These are phyloP conservation scores for Kwoniella botswanensis DNA, from an alignment of 768 basidiomycete genomes.

Conservation along the genomic window DNA sequence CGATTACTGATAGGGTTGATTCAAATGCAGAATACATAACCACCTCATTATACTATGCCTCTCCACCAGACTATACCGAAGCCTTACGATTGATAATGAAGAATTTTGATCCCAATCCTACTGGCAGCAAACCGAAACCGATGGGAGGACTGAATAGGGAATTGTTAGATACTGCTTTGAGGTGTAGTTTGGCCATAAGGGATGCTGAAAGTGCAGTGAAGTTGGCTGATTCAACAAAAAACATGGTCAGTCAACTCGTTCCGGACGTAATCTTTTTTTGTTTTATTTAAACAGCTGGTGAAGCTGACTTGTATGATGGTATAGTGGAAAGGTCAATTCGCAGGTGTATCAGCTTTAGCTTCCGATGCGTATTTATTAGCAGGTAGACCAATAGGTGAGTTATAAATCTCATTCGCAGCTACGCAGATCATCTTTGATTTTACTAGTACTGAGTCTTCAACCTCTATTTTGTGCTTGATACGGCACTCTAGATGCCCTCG, in stretches of 20 bases:
- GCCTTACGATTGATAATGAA: conserved; percentile 30
- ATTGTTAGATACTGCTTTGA: conserved; percentile 40
- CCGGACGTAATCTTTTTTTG: too few relatives aligned
- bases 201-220: conserved; percentile 26
- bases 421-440: not conserved
- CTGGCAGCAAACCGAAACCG: conserved; percentile 7
- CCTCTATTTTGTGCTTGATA: not conserved
- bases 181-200: conserved; percentile 19
- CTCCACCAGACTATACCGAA: conserved; percentile 27
- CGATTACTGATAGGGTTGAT: too few relatives aligned
- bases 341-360: conserved; percentile 32
- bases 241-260: conserved; percentile 21
- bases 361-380: conserved; percentile 34
- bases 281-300: too few relatives aligned
- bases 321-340: conserved; percentile 39
- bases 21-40: conserved; percentile 32
- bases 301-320: conserved; percentile 3
- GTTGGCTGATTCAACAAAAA: conserved; percentile 26
- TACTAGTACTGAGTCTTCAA: not conserved
- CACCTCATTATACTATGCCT: conserved; percentile 34
- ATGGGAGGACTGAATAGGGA: conserved; percentile 35
- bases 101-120: conserved; percentile 14
- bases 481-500: conserved; percentile 20
- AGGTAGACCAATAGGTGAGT: conserved; percentile 28
- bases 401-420: not conserved